Evolutionary conservation across 2,329 filamentous ascomycete genomes (phyloP), one percentile per base, ranked within the genome.

Genomic region (Lasiodiplodia theobromae): DNA sequence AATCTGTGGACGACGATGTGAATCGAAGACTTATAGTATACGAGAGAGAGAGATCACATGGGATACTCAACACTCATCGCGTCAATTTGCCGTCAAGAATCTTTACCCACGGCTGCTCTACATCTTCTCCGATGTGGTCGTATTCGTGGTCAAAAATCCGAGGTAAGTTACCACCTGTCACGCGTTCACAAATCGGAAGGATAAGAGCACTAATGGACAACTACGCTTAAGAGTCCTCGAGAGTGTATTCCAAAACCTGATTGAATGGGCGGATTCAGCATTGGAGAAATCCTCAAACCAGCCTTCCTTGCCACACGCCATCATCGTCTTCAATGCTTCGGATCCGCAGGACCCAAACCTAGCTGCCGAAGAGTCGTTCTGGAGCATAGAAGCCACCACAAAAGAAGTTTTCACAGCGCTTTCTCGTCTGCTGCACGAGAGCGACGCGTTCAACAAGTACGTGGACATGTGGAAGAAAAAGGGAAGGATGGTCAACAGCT

Each of bases 281-380:
- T 76, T 87, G 7, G 85, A 87, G 70, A 85, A 82, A 69, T 86
- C 85, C 0, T 80, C 84, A 53, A 87, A 87, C 69, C 86, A 88
- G 70, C 86, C 86, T 0, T 81, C 83, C 2, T 78, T 88, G 3
- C 86, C 86, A 2, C 84, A 87, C 71, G 85, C 83, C 6, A 81
- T 88, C 65, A 84, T 88, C 52, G 84, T 83, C 0, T 76, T 88
- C 44, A 87, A 87, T 72, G 81, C 80, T 1, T 78, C 80, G 8
- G 31, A 34, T 34, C 31, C 31, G 2, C 31, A 10, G 0, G 31
- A 34, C 31, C 31, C 31, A 0, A 79, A 84, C 10, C 72, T 74
- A 52, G 75, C 76, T 49, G 75, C 82, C 3, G 75, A 82, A 40
- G 74, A 76, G n/a, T 71, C 75, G 8, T 76, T 80, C 56, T 87